phyloP scores from a whole-genome alignment of 352 stramenopile species.

The Pythium insidiosum region DNA sequence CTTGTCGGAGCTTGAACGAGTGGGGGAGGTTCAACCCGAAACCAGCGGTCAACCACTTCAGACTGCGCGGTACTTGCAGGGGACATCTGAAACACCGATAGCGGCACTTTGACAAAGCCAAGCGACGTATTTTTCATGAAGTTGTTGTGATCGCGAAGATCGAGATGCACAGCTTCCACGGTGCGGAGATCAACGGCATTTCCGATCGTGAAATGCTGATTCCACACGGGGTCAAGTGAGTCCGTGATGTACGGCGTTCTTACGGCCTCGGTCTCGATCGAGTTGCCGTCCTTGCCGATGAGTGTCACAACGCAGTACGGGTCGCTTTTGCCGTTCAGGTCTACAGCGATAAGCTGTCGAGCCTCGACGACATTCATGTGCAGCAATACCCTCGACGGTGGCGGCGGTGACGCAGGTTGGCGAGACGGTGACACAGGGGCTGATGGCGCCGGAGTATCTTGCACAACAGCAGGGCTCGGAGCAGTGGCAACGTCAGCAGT shows the following conservation, averaged over 20 bases:
- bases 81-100: slow-evolving; percentile 59
- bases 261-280: slow-evolving; percentile 45
- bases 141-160: slow-evolving; percentile 55
- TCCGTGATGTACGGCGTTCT: slow-evolving; percentile 40
- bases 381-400: slow-evolving; percentile 29
- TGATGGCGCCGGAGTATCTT: slow-evolving; percentile 1
- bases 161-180: slow-evolving; percentile 50
- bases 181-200: slow-evolving; percentile 37
- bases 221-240: slow-evolving; percentile 52
- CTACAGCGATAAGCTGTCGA: slow-evolving; percentile 34
- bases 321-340: slow-evolving; percentile 63
- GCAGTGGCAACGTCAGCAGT: slow-evolving; percentile 18
- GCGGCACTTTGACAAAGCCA: slow-evolving; percentile 42
- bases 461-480: not conserved
- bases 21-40: slow-evolving; percentile 40
- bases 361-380: slow-evolving; percentile 45
- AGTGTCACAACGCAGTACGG: slow-evolving; percentile 63
- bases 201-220: slow-evolving; percentile 34
- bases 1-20: slow-evolving; percentile 1
- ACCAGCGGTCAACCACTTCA: slow-evolving; percentile 57
- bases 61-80: slow-evolving; percentile 47
- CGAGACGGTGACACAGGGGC: slow-evolving; percentile 5
- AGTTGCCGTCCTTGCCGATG: slow-evolving; percentile 43
- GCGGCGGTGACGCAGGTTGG: slow-evolving; percentile 4
- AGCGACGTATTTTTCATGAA: slow-evolving; percentile 41